Percentiles rank a stretch among this genome's conserved stretches.
Conservation (phyloP, 352 stramenopile genomes). For the Aphanomyces invadans region DNA sequence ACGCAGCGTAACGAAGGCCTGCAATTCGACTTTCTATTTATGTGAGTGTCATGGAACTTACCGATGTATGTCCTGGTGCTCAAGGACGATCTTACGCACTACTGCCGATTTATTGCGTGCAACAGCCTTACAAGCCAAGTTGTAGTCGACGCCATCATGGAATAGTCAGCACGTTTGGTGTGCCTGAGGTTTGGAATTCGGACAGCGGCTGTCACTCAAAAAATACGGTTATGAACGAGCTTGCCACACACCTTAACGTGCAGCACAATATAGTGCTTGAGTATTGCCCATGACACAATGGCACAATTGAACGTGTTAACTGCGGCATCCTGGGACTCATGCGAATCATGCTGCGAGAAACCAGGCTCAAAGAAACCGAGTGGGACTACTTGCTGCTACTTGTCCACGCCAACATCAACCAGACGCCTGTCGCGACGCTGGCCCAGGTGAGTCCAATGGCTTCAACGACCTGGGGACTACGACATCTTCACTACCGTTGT, state of each 20-base stretch:
- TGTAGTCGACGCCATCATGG: slow-evolving; percentile 25
- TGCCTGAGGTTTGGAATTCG: slow-evolving; percentile 28
- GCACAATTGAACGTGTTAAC: slow-evolving; percentile 29
- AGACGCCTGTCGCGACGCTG: slow-evolving; percentile 26
- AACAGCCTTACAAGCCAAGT: slow-evolving; percentile 19
- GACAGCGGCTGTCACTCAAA: slow-evolving; percentile 33
- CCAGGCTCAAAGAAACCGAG: slow-evolving; percentile 22
- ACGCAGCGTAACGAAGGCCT: slow-evolving; percentile 28
- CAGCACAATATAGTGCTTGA: slow-evolving; percentile 27
- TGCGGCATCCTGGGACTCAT: slow-evolving; percentile 30
- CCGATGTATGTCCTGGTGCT: slow-evolving; percentile 30
- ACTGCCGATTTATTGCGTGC: slow-evolving; percentile 28
- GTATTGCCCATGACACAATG: slow-evolving; percentile 35
- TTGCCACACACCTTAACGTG: slow-evolving; percentile 8
- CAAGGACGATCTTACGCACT: slow-evolving; percentile 32
- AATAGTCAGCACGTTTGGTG: slow-evolving; percentile 31
- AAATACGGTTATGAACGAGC: slow-evolving; percentile 28
- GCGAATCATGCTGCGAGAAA: slow-evolving; percentile 25
- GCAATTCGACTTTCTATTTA: slow-evolving; percentile 32
- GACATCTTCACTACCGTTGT: slow-evolving; percentile 17
- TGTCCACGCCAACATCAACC: slow-evolving; percentile 30
- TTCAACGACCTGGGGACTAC: slow-evolving; percentile 26
- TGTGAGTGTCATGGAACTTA: slow-evolving; percentile 25
- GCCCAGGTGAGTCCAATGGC: slow-evolving; percentile 22
- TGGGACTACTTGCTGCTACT: slow-evolving; percentile 27